These are phyloP conservation scores for Sarocladium strictum DNA, from an alignment of 2,329 filamentous ascomycete species.

Conservation along the genomic window DNA sequence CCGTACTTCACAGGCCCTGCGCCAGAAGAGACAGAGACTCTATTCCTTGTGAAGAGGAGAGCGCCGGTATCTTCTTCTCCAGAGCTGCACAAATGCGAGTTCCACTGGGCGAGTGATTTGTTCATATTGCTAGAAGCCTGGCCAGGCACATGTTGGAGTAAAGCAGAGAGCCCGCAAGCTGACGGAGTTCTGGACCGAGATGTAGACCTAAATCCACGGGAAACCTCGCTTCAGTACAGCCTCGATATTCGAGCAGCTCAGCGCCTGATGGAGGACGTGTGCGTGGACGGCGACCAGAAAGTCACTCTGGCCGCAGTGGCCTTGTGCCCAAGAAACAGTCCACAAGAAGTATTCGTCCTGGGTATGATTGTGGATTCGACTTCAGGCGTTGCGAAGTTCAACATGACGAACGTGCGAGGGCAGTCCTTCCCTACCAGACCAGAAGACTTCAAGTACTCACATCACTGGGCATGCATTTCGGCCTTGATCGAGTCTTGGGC, in stretches of 20 bases:
- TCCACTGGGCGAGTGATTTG: neutral
- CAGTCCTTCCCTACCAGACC: neutral
- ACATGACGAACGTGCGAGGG: neutral
- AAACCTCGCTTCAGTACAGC: neutral
- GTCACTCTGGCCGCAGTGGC: neutral
- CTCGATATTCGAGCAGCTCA: neutral
- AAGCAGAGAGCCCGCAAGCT: neutral
- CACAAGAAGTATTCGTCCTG: neutral
- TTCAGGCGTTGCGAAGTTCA: neutral
- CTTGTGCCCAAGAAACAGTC: neutral
- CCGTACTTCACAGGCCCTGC: neutral
- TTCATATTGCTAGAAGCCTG: neutral
- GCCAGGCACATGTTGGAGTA: neutral
- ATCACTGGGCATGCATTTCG: neutral
- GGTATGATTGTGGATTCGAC: neutral
- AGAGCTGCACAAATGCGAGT: neutral
- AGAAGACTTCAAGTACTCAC: neutral
- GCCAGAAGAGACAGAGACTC: neutral
- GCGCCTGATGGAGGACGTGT: neutral
- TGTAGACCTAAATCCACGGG: no score
- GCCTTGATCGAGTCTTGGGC: neutral
- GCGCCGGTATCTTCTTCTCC: neutral
- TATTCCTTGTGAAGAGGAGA: neutral
- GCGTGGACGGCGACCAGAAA: neutral
- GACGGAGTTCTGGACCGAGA: neutral